A percentile compares a stretch with the other conserved stretches of the same genome.
Conservation (phyloP, 768 basidiomycete species). For the Boletellus ananiceps region DNA sequence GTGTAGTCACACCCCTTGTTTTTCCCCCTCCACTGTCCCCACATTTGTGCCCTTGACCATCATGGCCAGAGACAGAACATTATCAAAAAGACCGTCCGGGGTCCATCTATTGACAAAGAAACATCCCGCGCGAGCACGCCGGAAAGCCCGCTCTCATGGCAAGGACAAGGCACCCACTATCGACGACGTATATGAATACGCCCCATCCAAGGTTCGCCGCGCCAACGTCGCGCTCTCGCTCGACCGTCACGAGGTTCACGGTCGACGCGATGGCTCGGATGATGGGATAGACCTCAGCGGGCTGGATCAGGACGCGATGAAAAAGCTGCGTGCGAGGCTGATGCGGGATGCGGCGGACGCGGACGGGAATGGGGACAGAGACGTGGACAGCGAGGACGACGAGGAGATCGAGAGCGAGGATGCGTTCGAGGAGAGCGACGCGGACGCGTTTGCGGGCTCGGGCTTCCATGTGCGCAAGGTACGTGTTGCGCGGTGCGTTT, state of each 20-base stretch:
- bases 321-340: constrained; percentile 41
- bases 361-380: constrained; percentile 21
- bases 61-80: constrained; percentile 18
- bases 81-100: constrained; percentile 12
- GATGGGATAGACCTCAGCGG: constrained; percentile 38
- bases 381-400: constrained; percentile 66
- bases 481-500: not conserved
- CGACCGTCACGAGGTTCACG: constrained; percentile 49
- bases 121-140: constrained; percentile 47
- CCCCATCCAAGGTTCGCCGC: constrained; percentile 45
- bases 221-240: constrained; percentile 50
- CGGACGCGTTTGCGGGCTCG: constrained; percentile 72
- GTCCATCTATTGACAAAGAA: constrained; percentile 18
- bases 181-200: constrained; percentile 63
- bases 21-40: constrained; percentile 3
- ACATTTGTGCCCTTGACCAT: not conserved
- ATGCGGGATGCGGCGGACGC: constrained; percentile 50
- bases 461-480: constrained; percentile 28
- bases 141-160: constrained; percentile 28
- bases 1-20: constrained; percentile 5
- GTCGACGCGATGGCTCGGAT: constrained; percentile 30
- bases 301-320: constrained; percentile 25
- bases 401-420: constrained; percentile 84
- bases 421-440: constrained; percentile 79
- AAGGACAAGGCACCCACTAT: constrained; percentile 27